Conservation (phyloP, 2,329 filamentous ascomycete species). For the Chaetomium strumarium region DNA sequence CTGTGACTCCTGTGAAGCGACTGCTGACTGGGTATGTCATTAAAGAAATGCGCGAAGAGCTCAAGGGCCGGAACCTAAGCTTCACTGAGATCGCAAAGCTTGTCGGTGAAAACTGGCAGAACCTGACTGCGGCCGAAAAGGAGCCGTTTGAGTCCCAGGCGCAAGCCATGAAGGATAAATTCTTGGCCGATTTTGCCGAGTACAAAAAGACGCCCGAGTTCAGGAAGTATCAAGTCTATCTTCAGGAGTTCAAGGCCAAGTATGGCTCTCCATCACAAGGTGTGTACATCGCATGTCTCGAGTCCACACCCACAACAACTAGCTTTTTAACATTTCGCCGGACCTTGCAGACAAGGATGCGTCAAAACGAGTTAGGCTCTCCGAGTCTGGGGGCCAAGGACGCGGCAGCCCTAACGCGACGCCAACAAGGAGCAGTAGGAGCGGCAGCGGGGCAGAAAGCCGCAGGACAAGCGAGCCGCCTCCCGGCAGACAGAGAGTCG, state of each 20-base stretch:
- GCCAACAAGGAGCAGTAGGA: conserved; percentile 34
- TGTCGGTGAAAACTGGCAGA: conserved; percentile 78
- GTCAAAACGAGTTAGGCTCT: conserved; percentile 44
- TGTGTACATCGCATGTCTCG: conserved; percentile 28
- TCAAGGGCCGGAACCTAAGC: conserved; percentile 69
- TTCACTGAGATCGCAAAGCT: conserved; percentile 82
- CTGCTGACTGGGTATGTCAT: conserved; percentile 7
- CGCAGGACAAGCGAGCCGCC: conserved; percentile 45
- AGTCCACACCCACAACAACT: not conserved
- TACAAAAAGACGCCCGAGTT: conserved; percentile 74
- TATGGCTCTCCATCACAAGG: conserved; percentile 55
- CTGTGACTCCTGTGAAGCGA: too few relatives aligned
- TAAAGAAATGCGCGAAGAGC: conserved; percentile 66
- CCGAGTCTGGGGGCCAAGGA: conserved; percentile 32
- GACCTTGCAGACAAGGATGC: conserved; percentile 39
- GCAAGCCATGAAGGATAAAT: conserved; percentile 67
- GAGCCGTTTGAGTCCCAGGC: conserved; percentile 69
- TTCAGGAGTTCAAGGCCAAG: conserved; percentile 72
- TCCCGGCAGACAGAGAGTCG: conserved; percentile 40
- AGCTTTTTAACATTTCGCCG: not conserved
- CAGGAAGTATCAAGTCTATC: conserved; percentile 62
- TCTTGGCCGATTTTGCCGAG: conserved; percentile 63
- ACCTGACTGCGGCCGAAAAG: conserved; percentile 58
- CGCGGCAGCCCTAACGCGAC: conserved; percentile 39
- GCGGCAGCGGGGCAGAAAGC: conserved; percentile 44